phyloP scores from a whole-genome alignment of 108 stramenopile genomes.

The Nannochloropsis gaditana region DNA sequence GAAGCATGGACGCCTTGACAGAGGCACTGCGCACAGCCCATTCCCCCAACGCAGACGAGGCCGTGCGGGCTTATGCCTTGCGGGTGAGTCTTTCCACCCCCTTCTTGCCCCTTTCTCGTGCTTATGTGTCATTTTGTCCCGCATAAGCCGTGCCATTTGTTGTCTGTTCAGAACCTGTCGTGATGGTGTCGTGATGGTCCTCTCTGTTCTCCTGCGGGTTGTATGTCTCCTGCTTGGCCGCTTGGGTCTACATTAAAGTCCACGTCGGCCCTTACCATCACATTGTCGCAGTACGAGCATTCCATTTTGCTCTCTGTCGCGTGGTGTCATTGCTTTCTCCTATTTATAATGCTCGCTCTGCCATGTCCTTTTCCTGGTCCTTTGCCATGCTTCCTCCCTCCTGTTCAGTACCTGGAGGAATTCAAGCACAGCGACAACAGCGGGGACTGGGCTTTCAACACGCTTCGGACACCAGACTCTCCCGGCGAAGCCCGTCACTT shows the following conservation, averaged over 20 bases:
- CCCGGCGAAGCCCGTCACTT: constrained; percentile 7
- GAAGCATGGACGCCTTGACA: neutral
- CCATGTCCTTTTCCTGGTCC: neutral
- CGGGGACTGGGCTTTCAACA: neutral
- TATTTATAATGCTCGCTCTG: no score
- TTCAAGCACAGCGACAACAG: neutral
- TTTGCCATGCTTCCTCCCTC: neutral
- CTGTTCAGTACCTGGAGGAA: neutral
- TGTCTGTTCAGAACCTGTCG: no score
- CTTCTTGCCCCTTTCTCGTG: neutral
- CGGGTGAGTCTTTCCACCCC: neutral
- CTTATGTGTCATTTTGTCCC: neutral
- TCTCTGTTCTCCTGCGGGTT: no score
- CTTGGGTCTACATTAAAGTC: no score
- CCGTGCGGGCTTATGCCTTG: neutral
- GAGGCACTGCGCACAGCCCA: neutral
- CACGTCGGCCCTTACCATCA: no score
- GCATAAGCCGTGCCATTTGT: no score
- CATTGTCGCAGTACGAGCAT: neutral
- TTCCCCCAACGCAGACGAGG: neutral
- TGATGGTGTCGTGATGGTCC: no score
- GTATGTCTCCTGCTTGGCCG: no score
- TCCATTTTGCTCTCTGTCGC: neutral
- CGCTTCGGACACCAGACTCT: neutral
- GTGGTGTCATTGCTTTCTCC: neutral